Evolutionary conservation across 257 asterid genomes (phyloP), one percentile per base, ranked within the genome.

Genomic region (Capsicum chinense): DNA sequence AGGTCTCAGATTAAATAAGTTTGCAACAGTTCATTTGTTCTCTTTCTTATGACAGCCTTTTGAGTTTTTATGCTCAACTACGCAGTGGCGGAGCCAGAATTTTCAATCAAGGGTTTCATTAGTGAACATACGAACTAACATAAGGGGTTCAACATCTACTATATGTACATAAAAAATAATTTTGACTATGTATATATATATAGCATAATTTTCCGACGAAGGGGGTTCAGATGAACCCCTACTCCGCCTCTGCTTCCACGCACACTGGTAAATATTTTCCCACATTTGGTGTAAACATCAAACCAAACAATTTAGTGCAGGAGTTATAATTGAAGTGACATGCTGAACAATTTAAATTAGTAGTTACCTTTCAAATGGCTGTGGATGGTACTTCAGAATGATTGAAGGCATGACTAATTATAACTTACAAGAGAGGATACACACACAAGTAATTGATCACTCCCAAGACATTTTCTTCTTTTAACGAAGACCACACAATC

Each of bases 21-120:
- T 73, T 48, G 42, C 33, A 68, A 10, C 59, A 48, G 9, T 70
- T 70, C 11, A 47, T 48, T 73, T 19, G 54, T 68, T 37, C 39
- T 19, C 39, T n/a, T 71, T 73, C 17, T 16, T 15, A 10, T n/a
- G 79, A 71, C 39, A 73, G 3, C 17, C 42, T 73, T 47, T 47
- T 19, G 80, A 48, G 80, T 11, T 73, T 70, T 44, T 42, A 70
- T 44, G 79, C 16, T 70, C 56, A 42, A 17, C 56, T 47, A 66
- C 48, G 14, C 73, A 35, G 33, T 26, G 33, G 33, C 33, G 33
- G 33, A 26, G 33, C 33, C 2, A 26, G 33, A 26, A 26, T 26
- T 26, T 26, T 26, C 33, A 26, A 26, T 26, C 1, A 26, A 2
- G 33, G 33, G 33, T 1, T 26, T 26, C 33, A 26, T 26, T 26